Base-by-base conservation (phyloP, 75 land plant genomes). In the Picea sitchensis region DNA sequence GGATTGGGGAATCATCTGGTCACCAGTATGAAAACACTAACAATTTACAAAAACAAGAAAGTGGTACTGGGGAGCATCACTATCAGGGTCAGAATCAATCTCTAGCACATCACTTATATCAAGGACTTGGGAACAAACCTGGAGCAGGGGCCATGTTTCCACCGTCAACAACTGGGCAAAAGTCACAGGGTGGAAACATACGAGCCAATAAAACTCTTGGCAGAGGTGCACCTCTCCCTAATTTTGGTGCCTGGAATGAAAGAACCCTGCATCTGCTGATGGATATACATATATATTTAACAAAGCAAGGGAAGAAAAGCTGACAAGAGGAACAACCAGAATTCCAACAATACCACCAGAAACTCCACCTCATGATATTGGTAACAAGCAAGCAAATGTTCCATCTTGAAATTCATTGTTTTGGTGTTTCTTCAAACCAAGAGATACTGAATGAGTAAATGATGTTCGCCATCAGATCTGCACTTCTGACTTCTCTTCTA, bases 211-310 rank as follows among this genome's bases (percentile, higher is more conserved):
- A 84, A 71, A 80, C 81, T 51, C 80, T 84, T 60, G 95, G 86
- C 3, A 38, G 64, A 44, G 77, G 89, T 31, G 82, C 91, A 30
- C 80, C 87, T 13, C 79, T 93, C 17, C 93, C 95, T 5, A 87
- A 81, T 59, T 89, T 93, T 77, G 95, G 95, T 13, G 86, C 81
- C 2, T 93, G 93, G 95, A 91, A 91, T 77, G 88, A 77, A 58
- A 83, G 5, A 63, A 89, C 77, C 93, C 91, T 23, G 76, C 89
- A 62, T 85, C 95, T 56, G 89, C 91, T 36, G 95, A 91, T 67
- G 93, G 89, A 3, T 93, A 41, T 62, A 93, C 89, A 31, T 75
- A 75, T 72, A 89, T 93, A 34, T 93, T 93, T 77, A 81, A 85
- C 81, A 80, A 80, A 79, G 95, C 93, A 68, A 82, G 90, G 79